Conservation (phyloP, 1,284 basidiomycete genomes). For the Cystobasidiaceae sp. region DNA sequence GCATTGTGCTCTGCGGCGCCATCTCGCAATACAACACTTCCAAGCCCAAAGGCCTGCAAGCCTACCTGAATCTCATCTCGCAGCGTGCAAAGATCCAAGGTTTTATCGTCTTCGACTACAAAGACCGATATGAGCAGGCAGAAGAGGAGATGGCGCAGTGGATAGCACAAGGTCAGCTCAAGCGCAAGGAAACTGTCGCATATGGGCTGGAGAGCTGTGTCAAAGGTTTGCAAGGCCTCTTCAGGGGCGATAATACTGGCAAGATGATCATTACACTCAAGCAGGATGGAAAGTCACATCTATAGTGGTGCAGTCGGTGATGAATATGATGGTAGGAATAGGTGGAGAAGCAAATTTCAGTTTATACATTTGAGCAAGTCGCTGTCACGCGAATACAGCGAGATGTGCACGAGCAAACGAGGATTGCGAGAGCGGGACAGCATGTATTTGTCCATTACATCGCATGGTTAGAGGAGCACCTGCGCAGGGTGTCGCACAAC, state of each 20-base stretch:
- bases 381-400: too few relatives aligned
- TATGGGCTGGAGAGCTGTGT: slow-evolving; percentile 35
- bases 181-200: slow-evolving; percentile 60
- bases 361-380: too few relatives aligned
- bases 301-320: too few relatives aligned
- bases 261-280: slow-evolving; percentile 39
- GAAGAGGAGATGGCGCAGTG: slow-evolving; percentile 52
- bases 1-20: slow-evolving; percentile 70
- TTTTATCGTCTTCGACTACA: slow-evolving; percentile 67
- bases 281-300: slow-evolving; percentile 4
- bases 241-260: slow-evolving; percentile 37
- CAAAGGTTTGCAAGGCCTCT: slow-evolving; percentile 35
- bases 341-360: too few relatives aligned
- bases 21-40: slow-evolving; percentile 52
- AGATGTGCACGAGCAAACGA: too few relatives aligned
- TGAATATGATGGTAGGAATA: too few relatives aligned
- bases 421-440: too few relatives aligned
- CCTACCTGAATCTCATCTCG: slow-evolving; percentile 58
- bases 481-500: too few relatives aligned
- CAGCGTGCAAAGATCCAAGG: slow-evolving; percentile 73
- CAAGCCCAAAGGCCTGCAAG: slow-evolving; percentile 46
- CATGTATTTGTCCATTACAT: slow-evolving; percentile 21
- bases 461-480: not conserved
- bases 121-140: slow-evolving; percentile 47
- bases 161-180: slow-evolving; percentile 63